phyloP scores from a whole-genome alignment of 352 stramenopile genomes.

The Saprolegnia parasitica region DNA sequence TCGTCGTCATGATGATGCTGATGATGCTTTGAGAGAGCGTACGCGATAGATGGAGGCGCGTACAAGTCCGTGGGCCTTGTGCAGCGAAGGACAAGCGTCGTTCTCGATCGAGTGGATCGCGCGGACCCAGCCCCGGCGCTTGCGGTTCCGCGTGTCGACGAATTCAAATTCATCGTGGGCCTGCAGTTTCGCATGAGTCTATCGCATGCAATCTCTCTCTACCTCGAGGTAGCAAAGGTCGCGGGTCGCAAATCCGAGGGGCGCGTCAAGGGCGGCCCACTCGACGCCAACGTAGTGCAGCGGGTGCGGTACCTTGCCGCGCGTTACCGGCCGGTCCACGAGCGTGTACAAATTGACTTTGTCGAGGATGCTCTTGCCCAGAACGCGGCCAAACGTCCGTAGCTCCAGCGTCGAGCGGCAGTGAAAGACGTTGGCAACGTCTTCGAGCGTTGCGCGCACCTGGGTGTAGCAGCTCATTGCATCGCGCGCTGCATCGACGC shows the following conservation, averaged over 20 bases:
- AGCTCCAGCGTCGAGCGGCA: background rate
- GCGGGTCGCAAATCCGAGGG: slow-evolving; percentile 15
- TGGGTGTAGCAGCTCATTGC: slow-evolving; percentile 21
- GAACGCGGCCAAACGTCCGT: slow-evolving; percentile 16
- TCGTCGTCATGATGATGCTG: no score
- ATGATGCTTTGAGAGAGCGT: background rate
- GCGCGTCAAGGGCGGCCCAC: slow-evolving; percentile 19
- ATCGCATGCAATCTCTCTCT: background rate
- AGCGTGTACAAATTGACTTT: slow-evolving; percentile 19
- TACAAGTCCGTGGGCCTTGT: slow-evolving; percentile 1
- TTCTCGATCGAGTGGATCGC: slow-evolving; percentile 22
- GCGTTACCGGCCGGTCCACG: slow-evolving; percentile 15
- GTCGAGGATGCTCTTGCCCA: slow-evolving; percentile 19
- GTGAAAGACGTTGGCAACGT: slow-evolving; percentile 19
- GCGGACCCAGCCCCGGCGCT: slow-evolving; percentile 21
- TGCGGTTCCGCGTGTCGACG: background rate
- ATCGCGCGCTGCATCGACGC: slow-evolving; percentile 14
- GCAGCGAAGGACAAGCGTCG: slow-evolving; percentile 1
- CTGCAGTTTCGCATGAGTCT: slow-evolving; percentile 7
- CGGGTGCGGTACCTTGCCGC: background rate
- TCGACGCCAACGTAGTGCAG: slow-evolving; percentile 15
- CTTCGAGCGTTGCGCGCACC: slow-evolving; percentile 11
- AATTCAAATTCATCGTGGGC: slow-evolving; percentile 27
- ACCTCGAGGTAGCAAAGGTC: slow-evolving; percentile 25
- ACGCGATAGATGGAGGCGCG: slow-evolving; percentile 13